Base-by-base conservation (phyloP, 73 alveolate genomes). In the Paramecium octaurelia region DNA sequence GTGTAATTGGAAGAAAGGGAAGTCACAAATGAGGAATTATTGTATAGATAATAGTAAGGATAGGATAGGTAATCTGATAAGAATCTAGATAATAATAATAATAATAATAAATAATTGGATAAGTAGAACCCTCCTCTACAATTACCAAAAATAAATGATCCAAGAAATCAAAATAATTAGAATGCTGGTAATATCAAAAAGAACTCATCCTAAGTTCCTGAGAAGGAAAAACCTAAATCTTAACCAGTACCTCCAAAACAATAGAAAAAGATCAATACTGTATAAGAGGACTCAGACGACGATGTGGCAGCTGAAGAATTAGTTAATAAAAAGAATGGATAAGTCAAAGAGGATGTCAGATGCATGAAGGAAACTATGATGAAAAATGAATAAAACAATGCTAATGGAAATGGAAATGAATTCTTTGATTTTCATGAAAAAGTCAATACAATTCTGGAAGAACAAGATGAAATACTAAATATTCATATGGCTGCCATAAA, bases 401-500 rank as follows among this genome's bases (percentile, higher is more conserved):
- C 46, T 10, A 73, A 83, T 73, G 95, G 92, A 60, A 64, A 64
- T 64, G 84, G 84, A 1, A 64, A 27, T 64, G 97, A 95, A 86
- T 93, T 95, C 88, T 92, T 96, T 43, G 95, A 96, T 88, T 93
- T 95, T 93, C 99, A 95, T 88, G 98, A 97, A 93, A 96, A 97
- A 93, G 98, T 97, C 11, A 97, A 96, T 85, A 93, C 93, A 58
- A 94, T 96, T 34, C 91, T 97, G 43, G 99, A 96, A 57, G 98
- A 97, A 93, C 97, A 98, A 92, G 99, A 98, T 76, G 97, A 97
- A 80, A 94, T 98, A 27, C 73, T 97, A 16, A 94, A 90, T 48
- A 94, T 94, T 64, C 99, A 98, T 88, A 95, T 98, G 98, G 94
- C 93, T 31, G 98, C 98, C 29, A 89, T 98, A 29, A 97, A 98